Evolutionary conservation across 768 basidiomycete genomes (phyloP).

Genomic region (Kwoniella europaea): DNA sequence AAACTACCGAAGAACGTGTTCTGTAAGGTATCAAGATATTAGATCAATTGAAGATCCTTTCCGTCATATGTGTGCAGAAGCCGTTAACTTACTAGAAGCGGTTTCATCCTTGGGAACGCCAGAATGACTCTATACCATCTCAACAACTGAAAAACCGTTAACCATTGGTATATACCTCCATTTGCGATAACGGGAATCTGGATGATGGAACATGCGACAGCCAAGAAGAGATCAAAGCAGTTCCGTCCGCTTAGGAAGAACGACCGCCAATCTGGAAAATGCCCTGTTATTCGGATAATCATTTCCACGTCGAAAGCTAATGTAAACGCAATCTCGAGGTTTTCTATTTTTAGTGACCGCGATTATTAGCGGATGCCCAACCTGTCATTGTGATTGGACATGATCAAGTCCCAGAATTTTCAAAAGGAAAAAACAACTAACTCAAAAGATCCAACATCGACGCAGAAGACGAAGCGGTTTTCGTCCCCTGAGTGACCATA

Average conservation of each 20-base stretch:
- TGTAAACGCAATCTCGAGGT: slow-evolving; percentile 76
- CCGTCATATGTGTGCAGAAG: no score
- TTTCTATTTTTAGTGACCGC: slow-evolving; percentile 59
- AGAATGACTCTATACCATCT: slow-evolving; percentile 92
- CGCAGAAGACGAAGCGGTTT: slow-evolving; percentile 35
- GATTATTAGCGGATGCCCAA: background rate
- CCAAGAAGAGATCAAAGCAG: slow-evolving; percentile 75
- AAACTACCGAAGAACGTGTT: slow-evolving; percentile 89
- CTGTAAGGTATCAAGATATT: no score
- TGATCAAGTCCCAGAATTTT: slow-evolving; percentile 51
- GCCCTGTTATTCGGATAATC: slow-evolving; percentile 69
- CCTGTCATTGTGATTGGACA: background rate
- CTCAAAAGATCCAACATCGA: slow-evolving; percentile 35
- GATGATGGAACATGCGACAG: slow-evolving; percentile 74
- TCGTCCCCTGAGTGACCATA: slow-evolving; percentile 46
- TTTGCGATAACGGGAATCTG: slow-evolving; percentile 78
- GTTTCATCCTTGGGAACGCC: slow-evolving; percentile 86
- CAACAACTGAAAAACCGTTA: slow-evolving; percentile 81
- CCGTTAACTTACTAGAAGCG: slow-evolving; percentile 79
- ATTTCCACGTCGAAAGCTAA: slow-evolving; percentile 89
- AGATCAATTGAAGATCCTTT: no score
- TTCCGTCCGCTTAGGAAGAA: slow-evolving; percentile 71
- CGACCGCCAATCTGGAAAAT: slow-evolving; percentile 79
- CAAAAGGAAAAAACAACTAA: slow-evolving; percentile 22
- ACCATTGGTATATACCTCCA: slow-evolving; percentile 77